These are phyloP conservation scores for Pseudogymnoascus sp. DNA, from an alignment of 2,329 filamentous ascomycete species.

Conservation along the genomic window DNA sequence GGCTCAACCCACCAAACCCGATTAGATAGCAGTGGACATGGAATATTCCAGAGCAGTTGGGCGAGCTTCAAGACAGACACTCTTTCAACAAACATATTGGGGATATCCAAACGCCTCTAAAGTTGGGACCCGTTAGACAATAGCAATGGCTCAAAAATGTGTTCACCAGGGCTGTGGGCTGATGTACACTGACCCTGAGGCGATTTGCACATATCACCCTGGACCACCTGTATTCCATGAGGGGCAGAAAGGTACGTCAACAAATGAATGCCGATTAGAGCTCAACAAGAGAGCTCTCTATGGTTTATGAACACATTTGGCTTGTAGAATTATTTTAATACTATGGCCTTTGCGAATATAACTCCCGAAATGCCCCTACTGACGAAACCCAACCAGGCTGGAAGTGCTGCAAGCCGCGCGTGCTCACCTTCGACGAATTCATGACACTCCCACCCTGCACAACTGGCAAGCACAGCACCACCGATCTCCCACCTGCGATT, in stretches of 20 bases:
- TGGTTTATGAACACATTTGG: not conserved
- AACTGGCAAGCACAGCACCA: conserved; percentile 81
- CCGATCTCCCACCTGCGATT: conserved; percentile 58
- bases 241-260: conserved; percentile 80
- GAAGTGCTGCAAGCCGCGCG: conserved; percentile 97
- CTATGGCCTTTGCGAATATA: conserved; percentile 5
- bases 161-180: conserved; percentile 96
- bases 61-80: not conserved
- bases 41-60: conserved; percentile 9
- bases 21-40: conserved; percentile 5
- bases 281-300: not conserved
- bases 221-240: conserved; percentile 94
- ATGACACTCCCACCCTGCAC: conserved; percentile 88
- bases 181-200: conserved; percentile 69
- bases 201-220: conserved; percentile 85
- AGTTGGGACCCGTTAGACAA: not conserved
- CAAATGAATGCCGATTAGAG: conserved; percentile 6
- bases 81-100: not conserved
- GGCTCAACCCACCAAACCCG: not conserved
- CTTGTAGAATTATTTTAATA: conserved; percentile 12
- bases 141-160: conserved; percentile 60
- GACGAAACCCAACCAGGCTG: conserved; percentile 54
- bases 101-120: conserved; percentile 3
- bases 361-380: not conserved
- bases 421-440: conserved; percentile 97